A percentile compares a stretch with the other conserved stretches of the same genome.
Conservation (phyloP, 257 asterid genomes). For the Linaria vulgaris region DNA sequence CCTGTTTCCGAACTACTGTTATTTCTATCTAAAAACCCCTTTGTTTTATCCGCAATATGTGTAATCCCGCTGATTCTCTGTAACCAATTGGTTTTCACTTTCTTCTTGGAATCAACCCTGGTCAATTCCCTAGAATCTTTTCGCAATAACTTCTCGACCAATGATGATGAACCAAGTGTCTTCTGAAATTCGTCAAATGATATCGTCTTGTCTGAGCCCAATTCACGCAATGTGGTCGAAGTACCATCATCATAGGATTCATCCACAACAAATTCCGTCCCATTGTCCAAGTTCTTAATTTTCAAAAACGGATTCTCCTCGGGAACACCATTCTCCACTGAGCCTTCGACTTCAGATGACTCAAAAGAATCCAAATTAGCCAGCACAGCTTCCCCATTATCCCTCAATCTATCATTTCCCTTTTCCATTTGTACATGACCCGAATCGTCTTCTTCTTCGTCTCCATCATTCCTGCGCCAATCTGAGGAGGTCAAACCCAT, state of each 20-base stretch:
- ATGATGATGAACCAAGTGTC: conserved; percentile 52
- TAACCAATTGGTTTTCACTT: conserved; percentile 57
- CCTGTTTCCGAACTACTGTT: conserved; percentile 26
- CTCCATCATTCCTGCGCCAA: conserved; percentile 27
- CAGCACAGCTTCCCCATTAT: conserved; percentile 38
- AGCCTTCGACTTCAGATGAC: conserved; percentile 29
- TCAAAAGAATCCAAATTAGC: conserved; percentile 48
- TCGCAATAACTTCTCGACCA: conserved; percentile 51
- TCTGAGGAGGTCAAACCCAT: conserved; percentile 57
- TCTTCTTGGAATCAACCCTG: conserved; percentile 42
- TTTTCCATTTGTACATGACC: conserved; percentile 22
- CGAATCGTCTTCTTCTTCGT: conserved; percentile 32
- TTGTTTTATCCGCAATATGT: conserved; percentile 37
- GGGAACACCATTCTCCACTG: conserved; percentile 30
- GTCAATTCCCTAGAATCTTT: conserved; percentile 39
- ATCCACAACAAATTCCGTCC: conserved; percentile 47
- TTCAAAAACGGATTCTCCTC: conserved; percentile 38
- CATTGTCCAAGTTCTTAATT: conserved; percentile 52
- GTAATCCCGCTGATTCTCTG: conserved; percentile 41
- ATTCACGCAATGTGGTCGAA: conserved; percentile 43
- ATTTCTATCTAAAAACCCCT: conserved; percentile 38
- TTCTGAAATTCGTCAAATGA: conserved; percentile 67
- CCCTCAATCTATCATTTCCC: conserved; percentile 37
- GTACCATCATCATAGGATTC: conserved; percentile 44
- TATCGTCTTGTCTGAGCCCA: conserved; percentile 55